phyloP scores from a whole-genome alignment of 1,284 basidiomycete genomes.

The Irpex lacteus region DNA sequence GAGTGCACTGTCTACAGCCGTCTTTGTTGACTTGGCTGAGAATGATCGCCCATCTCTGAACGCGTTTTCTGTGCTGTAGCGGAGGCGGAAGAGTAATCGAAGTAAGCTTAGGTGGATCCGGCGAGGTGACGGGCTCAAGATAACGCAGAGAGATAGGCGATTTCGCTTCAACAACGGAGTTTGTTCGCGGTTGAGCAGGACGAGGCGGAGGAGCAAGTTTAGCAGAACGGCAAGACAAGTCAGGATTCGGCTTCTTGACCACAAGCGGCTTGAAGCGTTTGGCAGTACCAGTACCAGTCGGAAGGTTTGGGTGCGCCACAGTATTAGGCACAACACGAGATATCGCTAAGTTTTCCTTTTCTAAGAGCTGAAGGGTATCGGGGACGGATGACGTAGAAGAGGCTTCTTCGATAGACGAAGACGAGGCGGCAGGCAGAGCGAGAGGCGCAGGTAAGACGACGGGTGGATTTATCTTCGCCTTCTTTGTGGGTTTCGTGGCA shows the following conservation, averaged over 20 bases:
- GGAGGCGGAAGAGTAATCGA: slow-evolving; percentile 54
- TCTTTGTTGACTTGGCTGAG: slow-evolving; percentile 43
- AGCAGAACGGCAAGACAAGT: not conserved
- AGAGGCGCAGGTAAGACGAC: not conserved
- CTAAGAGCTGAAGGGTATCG: not conserved
- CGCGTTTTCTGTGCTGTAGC: slow-evolving; percentile 51
- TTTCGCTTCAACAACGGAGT: not conserved
- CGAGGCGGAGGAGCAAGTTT: not conserved
- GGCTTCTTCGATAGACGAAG: not conserved
- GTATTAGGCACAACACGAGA: not conserved
- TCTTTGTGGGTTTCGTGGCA: not conserved
- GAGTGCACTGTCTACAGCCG: slow-evolving; percentile 41
- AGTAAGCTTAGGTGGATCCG: slow-evolving; percentile 27
- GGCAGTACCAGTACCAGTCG: not conserved
- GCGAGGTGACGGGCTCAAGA: slow-evolving; percentile 33
- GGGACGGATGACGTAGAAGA: not conserved
- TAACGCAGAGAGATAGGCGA: slow-evolving; percentile 1
- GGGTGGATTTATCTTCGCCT: not conserved
- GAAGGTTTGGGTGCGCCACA: not conserved
- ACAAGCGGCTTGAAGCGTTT: slow-evolving; percentile 36
- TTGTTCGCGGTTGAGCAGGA: not conserved
- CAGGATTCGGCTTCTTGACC: slow-evolving; percentile 19
- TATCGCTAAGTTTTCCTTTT: not conserved
- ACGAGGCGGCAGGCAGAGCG: not conserved
- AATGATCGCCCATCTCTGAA: slow-evolving; percentile 52